Evolutionary conservation across 164 flowering plant species (phyloP).

Genomic region (Macadamia tetraphylla): DNA sequence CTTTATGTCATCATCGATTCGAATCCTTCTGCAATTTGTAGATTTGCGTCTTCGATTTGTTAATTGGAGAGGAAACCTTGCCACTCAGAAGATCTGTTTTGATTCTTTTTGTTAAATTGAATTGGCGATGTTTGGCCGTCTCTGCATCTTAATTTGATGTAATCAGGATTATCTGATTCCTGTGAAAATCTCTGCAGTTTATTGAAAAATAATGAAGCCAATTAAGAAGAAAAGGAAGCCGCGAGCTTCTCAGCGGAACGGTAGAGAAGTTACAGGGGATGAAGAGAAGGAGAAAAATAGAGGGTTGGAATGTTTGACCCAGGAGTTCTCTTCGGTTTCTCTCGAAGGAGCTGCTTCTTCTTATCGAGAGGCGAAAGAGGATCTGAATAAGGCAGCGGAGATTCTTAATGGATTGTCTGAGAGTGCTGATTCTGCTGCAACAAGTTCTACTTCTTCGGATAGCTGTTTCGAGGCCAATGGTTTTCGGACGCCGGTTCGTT

Average conservation of each 20-base stretch:
- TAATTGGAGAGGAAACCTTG: not conserved
- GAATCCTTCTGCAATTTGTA: not conserved
- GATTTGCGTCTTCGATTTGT: not conserved
- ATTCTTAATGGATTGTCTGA: constrained; percentile 22
- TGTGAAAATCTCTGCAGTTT: not conserved
- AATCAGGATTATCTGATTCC: not conserved
- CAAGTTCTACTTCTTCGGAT: constrained; percentile 36
- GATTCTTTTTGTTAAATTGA: not conserved
- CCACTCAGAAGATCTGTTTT: not conserved
- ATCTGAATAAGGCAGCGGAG: constrained; percentile 41
- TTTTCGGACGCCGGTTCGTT: constrained; percentile 8
- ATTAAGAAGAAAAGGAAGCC: constrained; percentile 41
- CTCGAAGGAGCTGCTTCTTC: constrained; percentile 33
- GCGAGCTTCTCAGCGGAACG: constrained; percentile 11
- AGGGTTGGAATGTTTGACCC: constrained; percentile 23
- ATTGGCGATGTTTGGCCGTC: not conserved
- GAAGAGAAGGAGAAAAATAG: constrained; percentile 13
- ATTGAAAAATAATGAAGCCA: constrained; percentile 12
- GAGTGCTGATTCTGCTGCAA: constrained; percentile 23
- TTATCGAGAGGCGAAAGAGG: constrained; percentile 37
- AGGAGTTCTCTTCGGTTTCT: constrained; percentile 40
- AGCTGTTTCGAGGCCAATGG: constrained; percentile 24
- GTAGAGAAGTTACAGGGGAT: not conserved
- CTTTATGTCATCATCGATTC: not conserved
- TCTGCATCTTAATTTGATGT: not conserved